Evolutionary conservation across 1,139 yeast genomes (phyloP).

Genomic region (Candida anutae): DNA sequence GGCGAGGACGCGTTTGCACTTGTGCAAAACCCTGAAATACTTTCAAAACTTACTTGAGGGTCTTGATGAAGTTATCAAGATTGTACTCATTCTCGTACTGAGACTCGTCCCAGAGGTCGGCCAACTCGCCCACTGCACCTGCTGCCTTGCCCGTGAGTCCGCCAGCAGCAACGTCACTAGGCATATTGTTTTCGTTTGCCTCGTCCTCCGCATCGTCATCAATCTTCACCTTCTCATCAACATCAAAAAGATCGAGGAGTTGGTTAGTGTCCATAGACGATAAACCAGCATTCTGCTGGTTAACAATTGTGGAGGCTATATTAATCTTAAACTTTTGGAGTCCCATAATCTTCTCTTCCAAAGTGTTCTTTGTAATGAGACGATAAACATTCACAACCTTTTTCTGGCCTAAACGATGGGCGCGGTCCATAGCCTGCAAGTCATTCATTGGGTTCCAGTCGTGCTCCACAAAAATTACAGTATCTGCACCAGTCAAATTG

Average conservation of each 20-base stretch:
- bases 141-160: constrained; percentile 61
- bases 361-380: constrained; percentile 82
- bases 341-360: constrained; percentile 98
- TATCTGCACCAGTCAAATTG: constrained; percentile 96
- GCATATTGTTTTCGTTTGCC: constrained; percentile 9
- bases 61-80: constrained; percentile 84
- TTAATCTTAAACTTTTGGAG: constrained; percentile 95
- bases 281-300: constrained; percentile 92
- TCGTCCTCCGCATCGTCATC: constrained; percentile 24
- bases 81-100: constrained; percentile 97
- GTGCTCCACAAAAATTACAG: constrained; percentile 96
- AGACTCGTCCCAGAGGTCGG: constrained; percentile 94
- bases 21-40: too few species aligned
- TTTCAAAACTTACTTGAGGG: constrained; percentile 41
- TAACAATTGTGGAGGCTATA: constrained; percentile 91
- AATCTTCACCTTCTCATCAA: constrained; percentile 42
- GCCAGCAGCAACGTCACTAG: constrained; percentile 47
- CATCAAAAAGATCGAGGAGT: constrained; percentile 80
- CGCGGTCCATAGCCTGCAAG: constrained; percentile 98
- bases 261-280: constrained; percentile 97
- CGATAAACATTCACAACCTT: constrained; percentile 94
- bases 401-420: constrained; percentile 96
- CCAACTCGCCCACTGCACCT: constrained; percentile 75
- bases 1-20: too few species aligned
- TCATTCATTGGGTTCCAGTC: constrained; percentile 99